Evolutionary conservation across 1,139 yeast species (phyloP).

Genomic region (Debaryomycetaceae sp.): DNA sequence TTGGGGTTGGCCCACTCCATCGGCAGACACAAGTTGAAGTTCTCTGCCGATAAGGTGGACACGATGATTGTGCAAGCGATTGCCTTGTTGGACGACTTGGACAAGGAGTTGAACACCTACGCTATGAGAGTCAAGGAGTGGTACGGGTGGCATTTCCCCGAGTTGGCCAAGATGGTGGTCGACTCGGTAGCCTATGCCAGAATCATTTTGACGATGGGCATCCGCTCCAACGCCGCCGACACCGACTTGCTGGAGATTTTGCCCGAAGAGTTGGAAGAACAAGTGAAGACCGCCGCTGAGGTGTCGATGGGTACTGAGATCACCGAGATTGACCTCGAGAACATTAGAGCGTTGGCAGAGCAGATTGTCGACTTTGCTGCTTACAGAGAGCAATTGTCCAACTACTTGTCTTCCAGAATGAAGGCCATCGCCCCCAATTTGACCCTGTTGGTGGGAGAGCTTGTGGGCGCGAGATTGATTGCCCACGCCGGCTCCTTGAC

Average conservation of each 20-base stretch:
- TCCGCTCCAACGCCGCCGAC: conserved; percentile 85
- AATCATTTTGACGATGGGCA: conserved; percentile 90
- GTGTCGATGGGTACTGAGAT: conserved; percentile 99
- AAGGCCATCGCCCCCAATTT: conserved; percentile 96
- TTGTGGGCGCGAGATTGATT: conserved; percentile 95
- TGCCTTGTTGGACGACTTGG: conserved; percentile 92
- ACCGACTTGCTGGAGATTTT: conserved; percentile 87
- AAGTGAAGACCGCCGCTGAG: conserved; percentile 81
- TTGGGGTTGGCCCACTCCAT: conserved; percentile 96
- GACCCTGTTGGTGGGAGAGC: conserved; percentile 95
- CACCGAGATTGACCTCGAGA: conserved; percentile 87
- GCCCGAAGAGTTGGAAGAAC: conserved; percentile 88
- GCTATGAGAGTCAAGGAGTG: conserved; percentile 99
- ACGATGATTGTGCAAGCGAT: conserved; percentile 99
- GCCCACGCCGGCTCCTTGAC: conserved; percentile 98
- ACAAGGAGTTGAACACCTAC: conserved; percentile 94
- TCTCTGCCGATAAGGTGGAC: conserved; percentile 96
- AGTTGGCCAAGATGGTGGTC: conserved; percentile 89
- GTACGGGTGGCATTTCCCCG: conserved; percentile 99
- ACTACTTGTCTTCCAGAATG: conserved; percentile 92
- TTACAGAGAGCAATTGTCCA: conserved; percentile 83
- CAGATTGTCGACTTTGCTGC: conserved; percentile 92
- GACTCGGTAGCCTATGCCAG: conserved; percentile 95
- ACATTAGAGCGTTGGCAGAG: conserved; percentile 86
- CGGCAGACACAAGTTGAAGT: conserved; percentile 96